These are phyloP conservation scores for Beta vulgaris DNA, from an alignment of 148 eudicot genomes.

Conservation along the genomic window DNA sequence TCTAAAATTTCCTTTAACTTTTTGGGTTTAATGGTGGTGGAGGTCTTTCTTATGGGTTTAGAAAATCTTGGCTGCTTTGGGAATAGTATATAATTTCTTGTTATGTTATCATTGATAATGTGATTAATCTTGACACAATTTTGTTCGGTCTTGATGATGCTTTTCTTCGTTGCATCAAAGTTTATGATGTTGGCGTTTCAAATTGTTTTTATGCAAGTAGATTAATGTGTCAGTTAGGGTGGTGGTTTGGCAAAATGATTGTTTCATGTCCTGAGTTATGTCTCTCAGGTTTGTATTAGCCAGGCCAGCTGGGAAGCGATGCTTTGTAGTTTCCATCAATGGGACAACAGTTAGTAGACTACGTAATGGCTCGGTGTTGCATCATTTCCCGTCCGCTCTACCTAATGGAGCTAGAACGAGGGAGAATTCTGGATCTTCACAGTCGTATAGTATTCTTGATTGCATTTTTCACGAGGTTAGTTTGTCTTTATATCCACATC, in stretches of 20 bases:
- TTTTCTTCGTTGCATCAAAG: too few species aligned
- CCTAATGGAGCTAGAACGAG: constrained; percentile 80
- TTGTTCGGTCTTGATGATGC: too few species aligned
- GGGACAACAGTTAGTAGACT: constrained; percentile 88
- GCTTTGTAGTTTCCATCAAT: constrained; percentile 92
- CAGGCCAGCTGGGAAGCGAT: constrained; percentile 94
- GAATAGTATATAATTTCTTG: too few species aligned
- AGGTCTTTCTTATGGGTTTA: too few species aligned
- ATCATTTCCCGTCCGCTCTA: constrained; percentile 86
- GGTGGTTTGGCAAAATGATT: not conserved
- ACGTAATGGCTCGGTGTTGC: constrained; percentile 77
- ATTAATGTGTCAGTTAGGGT: too few species aligned
- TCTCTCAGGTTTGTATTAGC: constrained; percentile 78
- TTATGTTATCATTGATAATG: too few species aligned
- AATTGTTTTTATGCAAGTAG: too few species aligned
- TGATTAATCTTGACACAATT: too few species aligned
- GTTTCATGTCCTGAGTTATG: constrained; percentile 5
- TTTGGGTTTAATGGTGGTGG: too few species aligned
- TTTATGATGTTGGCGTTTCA: too few species aligned
- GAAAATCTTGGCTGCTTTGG: too few species aligned
- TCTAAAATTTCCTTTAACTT: too few species aligned
- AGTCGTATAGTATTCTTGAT: constrained; percentile 87
- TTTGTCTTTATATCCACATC: not conserved
- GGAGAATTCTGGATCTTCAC: constrained; percentile 56
- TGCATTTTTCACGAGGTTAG: constrained; percentile 92